Evolutionary conservation across 2,329 filamentous ascomycete genomes (phyloP).

Genomic region (Fusarium dimerum): DNA sequence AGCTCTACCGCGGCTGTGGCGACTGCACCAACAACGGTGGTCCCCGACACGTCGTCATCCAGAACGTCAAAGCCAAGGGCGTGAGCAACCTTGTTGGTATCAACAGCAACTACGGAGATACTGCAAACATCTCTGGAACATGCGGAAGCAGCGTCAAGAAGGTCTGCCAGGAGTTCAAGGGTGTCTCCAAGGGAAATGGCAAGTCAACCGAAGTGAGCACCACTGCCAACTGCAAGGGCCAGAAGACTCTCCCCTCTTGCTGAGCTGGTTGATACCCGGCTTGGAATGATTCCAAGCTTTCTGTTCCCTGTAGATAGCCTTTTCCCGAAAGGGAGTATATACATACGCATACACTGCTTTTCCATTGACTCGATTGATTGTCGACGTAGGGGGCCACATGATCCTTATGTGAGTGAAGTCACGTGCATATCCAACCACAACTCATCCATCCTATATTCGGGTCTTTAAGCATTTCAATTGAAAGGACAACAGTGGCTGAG

Average conservation of each 20-base stretch:
- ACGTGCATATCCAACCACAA: no score
- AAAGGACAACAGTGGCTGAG: no score
- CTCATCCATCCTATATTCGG: no score
- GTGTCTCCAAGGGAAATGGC: conserved; percentile 6
- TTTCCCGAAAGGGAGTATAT: no score
- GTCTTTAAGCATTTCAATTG: no score
- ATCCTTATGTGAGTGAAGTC: no score
- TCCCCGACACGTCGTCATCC: conserved; percentile 25
- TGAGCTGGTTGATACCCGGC: background rate
- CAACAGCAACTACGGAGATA: conserved; percentile 28
- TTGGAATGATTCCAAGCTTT: no score
- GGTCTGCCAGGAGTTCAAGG: conserved; percentile 25
- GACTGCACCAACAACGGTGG: conserved; percentile 29
- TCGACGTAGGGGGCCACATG: no score
- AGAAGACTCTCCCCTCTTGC: conserved; percentile 6
- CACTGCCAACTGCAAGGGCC: conserved; percentile 10
- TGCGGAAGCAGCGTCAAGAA: conserved; percentile 25
- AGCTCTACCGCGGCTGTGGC: conserved; percentile 27
- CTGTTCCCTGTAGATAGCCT: no score
- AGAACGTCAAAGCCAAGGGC: conserved; percentile 20
- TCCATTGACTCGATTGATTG: no score
- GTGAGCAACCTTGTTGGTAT: conserved; percentile 16
- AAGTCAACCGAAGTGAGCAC: conserved; percentile 1
- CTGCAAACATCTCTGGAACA: conserved; percentile 17
- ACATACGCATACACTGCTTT: no score